Conservation (phyloP, 768 basidiomycete genomes). For the Agaricus blazei region DNA sequence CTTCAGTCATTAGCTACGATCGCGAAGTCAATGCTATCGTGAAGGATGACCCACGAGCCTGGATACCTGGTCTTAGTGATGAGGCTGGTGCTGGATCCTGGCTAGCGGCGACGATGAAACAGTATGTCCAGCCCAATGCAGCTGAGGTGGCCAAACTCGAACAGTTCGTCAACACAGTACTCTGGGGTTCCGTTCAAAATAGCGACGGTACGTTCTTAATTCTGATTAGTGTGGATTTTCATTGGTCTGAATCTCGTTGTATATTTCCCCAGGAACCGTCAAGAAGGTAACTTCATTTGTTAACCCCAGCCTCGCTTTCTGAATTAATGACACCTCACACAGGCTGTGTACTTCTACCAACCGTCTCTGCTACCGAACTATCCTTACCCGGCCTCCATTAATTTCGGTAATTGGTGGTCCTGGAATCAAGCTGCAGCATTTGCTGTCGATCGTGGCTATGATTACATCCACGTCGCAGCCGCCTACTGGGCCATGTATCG, state of each 20-base stretch:
- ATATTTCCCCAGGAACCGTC: constrained; percentile 34
- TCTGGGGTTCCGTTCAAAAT: constrained; percentile 50
- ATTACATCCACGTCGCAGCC: constrained; percentile 43
- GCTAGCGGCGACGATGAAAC: constrained; percentile 53
- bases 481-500: constrained; percentile 56
- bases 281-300: constrained; percentile 36
- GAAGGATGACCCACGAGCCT: constrained; percentile 46
- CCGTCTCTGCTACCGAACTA: constrained; percentile 40
- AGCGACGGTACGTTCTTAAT: constrained; percentile 28
- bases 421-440: constrained; percentile 47
- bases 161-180: constrained; percentile 37
- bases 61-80: constrained; percentile 57
- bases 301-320: neutral
- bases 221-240: neutral
- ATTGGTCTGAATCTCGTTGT: neutral
- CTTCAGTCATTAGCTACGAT: constrained; percentile 51
- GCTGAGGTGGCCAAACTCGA: constrained; percentile 51
- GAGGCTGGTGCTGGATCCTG: constrained; percentile 59
- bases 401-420: constrained; percentile 55
- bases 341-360: constrained; percentile 51
- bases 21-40: constrained; percentile 44
- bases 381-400: constrained; percentile 39
- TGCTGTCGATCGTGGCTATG: constrained; percentile 47
- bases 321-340: neutral
- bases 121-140: constrained; percentile 48